Evolutionary conservation across 2,329 filamentous ascomycete genomes (phyloP).

Genomic region (Magnaporthales sp.): DNA sequence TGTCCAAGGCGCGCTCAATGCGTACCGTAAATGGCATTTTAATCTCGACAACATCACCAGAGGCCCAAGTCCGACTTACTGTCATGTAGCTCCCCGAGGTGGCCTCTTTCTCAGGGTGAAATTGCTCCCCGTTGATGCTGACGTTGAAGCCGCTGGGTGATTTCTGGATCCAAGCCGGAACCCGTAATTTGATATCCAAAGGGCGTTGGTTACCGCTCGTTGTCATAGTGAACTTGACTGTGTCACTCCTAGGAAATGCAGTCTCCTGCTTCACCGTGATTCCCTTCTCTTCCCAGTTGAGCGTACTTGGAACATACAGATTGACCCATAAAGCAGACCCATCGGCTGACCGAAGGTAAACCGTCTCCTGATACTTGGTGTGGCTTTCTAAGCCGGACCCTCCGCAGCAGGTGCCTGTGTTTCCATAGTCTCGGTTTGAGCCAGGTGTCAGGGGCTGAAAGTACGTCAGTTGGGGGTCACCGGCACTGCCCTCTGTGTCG

Average conservation of each 20-base stretch:
- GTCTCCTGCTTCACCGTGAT: slow-evolving; percentile 21
- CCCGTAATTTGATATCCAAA: slow-evolving; percentile 21
- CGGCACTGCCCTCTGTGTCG: slow-evolving; percentile 14
- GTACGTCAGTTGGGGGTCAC: slow-evolving; percentile 20
- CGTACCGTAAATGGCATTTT: slow-evolving; percentile 21
- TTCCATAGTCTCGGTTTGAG: slow-evolving; percentile 18
- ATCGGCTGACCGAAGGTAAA: slow-evolving; percentile 23
- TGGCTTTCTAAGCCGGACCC: slow-evolving; percentile 24
- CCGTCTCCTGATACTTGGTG: slow-evolving; percentile 24
- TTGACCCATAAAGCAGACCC: slow-evolving; percentile 22
- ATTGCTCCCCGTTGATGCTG: slow-evolving; percentile 16
- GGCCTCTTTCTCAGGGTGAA: slow-evolving; percentile 6
- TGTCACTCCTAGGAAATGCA: slow-evolving; percentile 17
- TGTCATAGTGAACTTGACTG: slow-evolving; percentile 17
- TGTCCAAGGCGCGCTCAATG: slow-evolving; percentile 20
- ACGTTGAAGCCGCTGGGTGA: slow-evolving; percentile 16
- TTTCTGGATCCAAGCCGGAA: slow-evolving; percentile 18
- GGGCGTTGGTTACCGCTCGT: slow-evolving; percentile 13
- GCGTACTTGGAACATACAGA: slow-evolving; percentile 20
- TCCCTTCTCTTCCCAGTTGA: slow-evolving; percentile 20
- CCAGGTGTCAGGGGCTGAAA: slow-evolving; percentile 21
- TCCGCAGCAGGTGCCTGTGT: slow-evolving; percentile 23
- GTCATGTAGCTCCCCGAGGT: slow-evolving; percentile 20
- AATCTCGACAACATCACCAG: slow-evolving; percentile 20
- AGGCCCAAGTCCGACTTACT: slow-evolving; percentile 18